Conservation (phyloP, 2,329 filamentous ascomycete species). For the Penicillium occitanis region DNA sequence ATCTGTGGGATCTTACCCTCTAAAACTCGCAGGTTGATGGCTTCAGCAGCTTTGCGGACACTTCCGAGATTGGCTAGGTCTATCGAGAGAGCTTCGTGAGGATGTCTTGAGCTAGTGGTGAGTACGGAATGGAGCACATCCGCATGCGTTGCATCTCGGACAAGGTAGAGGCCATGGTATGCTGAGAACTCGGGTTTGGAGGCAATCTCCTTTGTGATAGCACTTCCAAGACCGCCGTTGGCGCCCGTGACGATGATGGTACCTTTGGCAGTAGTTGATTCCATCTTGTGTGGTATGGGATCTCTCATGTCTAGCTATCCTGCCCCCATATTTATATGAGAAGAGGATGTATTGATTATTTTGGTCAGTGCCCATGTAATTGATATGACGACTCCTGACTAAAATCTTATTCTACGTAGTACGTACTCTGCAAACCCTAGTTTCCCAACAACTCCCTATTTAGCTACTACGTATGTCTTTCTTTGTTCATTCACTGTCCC, state of each 20-base stretch:
- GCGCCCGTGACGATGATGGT: conserved; percentile 15
- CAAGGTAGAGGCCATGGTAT: conserved; percentile 27
- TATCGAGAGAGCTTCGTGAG: neutral
- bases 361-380: neutral
- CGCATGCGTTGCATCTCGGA: conserved; percentile 19
- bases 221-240: conserved; percentile 15
- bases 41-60: neutral
- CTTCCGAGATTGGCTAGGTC: neutral
- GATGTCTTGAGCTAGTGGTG: neutral
- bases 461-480: neutral
- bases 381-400: neutral
- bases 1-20: neutral
- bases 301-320: neutral
- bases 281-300: neutral
- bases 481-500: neutral
- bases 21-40: neutral
- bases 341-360: neutral
- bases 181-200: conserved; percentile 23
- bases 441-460: neutral
- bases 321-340: neutral
- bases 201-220: conserved; percentile 17
- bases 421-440: neutral
- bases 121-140: neutral
- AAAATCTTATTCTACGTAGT: neutral
- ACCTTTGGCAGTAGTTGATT: conserved; percentile 6